These are phyloP conservation scores for Aspergillus cavernicola DNA, from an alignment of 495 filamentous ascomycete genomes.

Conservation along the genomic window DNA sequence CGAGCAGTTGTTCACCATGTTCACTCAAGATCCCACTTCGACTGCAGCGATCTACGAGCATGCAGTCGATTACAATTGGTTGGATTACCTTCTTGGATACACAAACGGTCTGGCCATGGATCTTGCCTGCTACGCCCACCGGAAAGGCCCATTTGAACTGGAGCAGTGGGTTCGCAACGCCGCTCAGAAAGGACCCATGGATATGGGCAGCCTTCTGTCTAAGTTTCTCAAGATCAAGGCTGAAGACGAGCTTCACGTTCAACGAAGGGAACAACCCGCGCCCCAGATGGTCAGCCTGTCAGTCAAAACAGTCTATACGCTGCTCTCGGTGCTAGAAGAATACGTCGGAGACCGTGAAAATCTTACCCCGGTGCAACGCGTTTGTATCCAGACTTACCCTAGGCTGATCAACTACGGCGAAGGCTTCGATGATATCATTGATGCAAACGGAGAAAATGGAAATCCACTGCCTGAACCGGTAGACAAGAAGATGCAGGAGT, in stretches of 20 bases:
- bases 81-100: constrained; percentile 71
- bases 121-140: constrained; percentile 83
- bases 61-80: constrained; percentile 72
- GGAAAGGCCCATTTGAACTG: constrained; percentile 72
- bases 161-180: constrained; percentile 74
- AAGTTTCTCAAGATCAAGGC: constrained; percentile 81
- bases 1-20: constrained; percentile 70
- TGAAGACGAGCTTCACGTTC: constrained; percentile 69
- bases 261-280: constrained; percentile 56
- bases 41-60: constrained; percentile 82
- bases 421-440: constrained; percentile 83
- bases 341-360: constrained; percentile 54
- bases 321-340: constrained; percentile 76
- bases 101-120: constrained; percentile 82
- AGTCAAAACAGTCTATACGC: constrained; percentile 76
- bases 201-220: constrained; percentile 60
- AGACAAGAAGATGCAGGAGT: constrained; percentile 88
- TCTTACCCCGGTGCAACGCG: constrained; percentile 65
- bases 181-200: constrained; percentile 50
- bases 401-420: constrained; percentile 94
- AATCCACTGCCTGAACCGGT: constrained; percentile 75
- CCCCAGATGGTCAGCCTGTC: constrained; percentile 69
- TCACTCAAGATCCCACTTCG: constrained; percentile 68
- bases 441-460: constrained; percentile 72
- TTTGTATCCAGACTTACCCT: constrained; percentile 91